Conservation (phyloP, 495 filamentous ascomycete genomes). For the Hypoxylon perforatum region DNA sequence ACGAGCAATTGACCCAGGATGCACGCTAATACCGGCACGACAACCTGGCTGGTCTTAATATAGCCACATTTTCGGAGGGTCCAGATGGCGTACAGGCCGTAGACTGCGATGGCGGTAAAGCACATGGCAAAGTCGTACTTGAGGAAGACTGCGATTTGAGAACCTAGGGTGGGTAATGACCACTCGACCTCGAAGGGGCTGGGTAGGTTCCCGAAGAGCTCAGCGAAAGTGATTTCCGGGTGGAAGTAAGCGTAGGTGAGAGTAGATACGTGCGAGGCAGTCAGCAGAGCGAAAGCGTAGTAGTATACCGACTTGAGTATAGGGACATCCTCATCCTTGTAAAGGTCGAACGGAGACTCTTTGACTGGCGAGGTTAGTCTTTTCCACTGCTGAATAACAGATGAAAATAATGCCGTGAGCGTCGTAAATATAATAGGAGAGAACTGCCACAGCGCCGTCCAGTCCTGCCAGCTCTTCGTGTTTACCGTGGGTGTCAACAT, state of each 20-base stretch:
- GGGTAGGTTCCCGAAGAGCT: background rate
- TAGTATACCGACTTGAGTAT: too few species aligned
- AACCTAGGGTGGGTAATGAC: background rate
- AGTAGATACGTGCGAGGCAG: too few species aligned
- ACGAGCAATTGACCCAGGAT: background rate
- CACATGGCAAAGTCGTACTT: background rate
- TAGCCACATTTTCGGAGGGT: background rate
- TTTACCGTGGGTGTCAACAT: slow-evolving; percentile 35
- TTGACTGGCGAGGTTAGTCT: background rate
- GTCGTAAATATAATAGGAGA: slow-evolving; percentile 38
- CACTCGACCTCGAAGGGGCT: background rate
- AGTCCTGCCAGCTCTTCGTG: slow-evolving; percentile 25
- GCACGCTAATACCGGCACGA: background rate
- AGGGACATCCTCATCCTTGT: too few species aligned
- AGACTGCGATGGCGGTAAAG: background rate
- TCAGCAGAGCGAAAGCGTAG: too few species aligned
- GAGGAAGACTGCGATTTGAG: background rate
- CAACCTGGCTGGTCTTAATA: background rate
- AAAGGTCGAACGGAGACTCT: too few species aligned
- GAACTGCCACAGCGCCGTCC: slow-evolving; percentile 41
- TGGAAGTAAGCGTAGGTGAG: background rate
- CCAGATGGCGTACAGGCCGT: background rate
- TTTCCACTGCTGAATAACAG: background rate
- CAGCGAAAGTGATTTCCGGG: background rate
- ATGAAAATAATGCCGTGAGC: slow-evolving; percentile 10